Evolutionary conservation across 306 rosid species (phyloP).

Genomic region (Alnus rubra): DNA sequence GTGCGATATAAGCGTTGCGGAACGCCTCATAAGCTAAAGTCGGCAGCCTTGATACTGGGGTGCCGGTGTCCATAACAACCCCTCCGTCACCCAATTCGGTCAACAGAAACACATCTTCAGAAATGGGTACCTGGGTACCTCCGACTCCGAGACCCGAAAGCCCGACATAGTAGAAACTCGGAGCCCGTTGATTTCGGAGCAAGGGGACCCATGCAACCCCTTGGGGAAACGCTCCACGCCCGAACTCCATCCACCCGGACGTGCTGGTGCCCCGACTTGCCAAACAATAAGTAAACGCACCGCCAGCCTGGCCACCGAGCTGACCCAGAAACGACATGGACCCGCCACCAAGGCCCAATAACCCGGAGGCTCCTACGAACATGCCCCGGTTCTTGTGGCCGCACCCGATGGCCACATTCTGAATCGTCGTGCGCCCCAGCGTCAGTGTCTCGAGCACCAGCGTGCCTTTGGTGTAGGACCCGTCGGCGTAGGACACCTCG

Average conservation of each 20-base stretch:
- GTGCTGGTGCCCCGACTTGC: slow-evolving; percentile 57
- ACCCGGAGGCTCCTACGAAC: slow-evolving; percentile 89
- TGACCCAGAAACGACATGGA: slow-evolving; percentile 85
- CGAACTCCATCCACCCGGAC: slow-evolving; percentile 67
- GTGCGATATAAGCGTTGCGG: slow-evolving; percentile 58
- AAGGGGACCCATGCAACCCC: slow-evolving; percentile 88
- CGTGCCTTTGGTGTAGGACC: slow-evolving; percentile 79
- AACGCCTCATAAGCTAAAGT: slow-evolving; percentile 56
- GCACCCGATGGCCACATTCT: slow-evolving; percentile 80
- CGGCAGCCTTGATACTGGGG: slow-evolving; percentile 84
- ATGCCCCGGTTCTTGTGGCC: slow-evolving; percentile 84
- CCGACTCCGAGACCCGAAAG: slow-evolving; percentile 85
- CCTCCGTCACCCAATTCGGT: slow-evolving; percentile 69
- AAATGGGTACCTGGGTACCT: slow-evolving; percentile 52
- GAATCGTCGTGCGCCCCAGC: slow-evolving; percentile 55
- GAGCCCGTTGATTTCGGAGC: slow-evolving; percentile 56
- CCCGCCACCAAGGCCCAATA: slow-evolving; percentile 86
- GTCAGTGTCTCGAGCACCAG: slow-evolving; percentile 82
- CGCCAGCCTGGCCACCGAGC: slow-evolving; percentile 74
- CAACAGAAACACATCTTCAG: slow-evolving; percentile 48
- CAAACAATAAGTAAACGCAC: slow-evolving; percentile 72
- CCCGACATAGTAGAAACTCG: slow-evolving; percentile 75
- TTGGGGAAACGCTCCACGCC: slow-evolving; percentile 73
- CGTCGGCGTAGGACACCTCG: slow-evolving; percentile 79
- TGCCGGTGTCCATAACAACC: slow-evolving; percentile 90